Percentiles rank a stretch among this genome's conserved stretches.
These are phyloP conservation scores for Tricholoma saponaceum DNA, from an alignment of 768 basidiomycete species.

Conservation along the genomic window DNA sequence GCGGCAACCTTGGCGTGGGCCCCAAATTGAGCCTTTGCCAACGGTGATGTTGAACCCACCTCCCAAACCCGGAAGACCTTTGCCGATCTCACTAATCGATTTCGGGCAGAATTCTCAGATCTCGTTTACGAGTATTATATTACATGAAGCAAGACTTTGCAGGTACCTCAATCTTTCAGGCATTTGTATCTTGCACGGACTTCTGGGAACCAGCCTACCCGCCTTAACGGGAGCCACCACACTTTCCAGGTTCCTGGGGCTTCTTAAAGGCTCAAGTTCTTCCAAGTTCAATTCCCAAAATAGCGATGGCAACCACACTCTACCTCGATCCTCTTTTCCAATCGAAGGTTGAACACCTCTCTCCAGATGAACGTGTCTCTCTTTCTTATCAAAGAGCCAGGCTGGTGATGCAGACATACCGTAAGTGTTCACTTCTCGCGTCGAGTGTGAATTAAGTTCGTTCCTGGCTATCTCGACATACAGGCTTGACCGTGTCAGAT, in stretches of 20 bases:
- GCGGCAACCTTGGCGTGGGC: background rate
- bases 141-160: background rate
- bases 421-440: conserved; percentile 24
- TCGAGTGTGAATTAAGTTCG: background rate
- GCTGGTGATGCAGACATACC: conserved; percentile 45
- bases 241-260: conserved; percentile 8
- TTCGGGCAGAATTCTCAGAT: background rate
- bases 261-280: conserved; percentile 3
- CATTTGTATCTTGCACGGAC: background rate
- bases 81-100: conserved; percentile 2
- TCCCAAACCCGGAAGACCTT: background rate
- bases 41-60: background rate
- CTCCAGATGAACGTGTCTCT: conserved; percentile 40
- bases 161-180: background rate
- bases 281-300: background rate
- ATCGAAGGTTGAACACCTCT: conserved; percentile 37
- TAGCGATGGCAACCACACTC: conserved; percentile 33
- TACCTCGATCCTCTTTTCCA: conserved; percentile 45
- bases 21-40: background rate
- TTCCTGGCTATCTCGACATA: conserved; percentile 4
- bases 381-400: conserved; percentile 48
- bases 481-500: conserved; percentile 42
- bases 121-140: conserved; percentile 1
- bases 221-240: background rate
- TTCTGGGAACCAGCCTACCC: background rate